Base-by-base conservation (phyloP, 768 basidiomycete genomes). In the Naganishia vaughanmartiniae region DNA sequence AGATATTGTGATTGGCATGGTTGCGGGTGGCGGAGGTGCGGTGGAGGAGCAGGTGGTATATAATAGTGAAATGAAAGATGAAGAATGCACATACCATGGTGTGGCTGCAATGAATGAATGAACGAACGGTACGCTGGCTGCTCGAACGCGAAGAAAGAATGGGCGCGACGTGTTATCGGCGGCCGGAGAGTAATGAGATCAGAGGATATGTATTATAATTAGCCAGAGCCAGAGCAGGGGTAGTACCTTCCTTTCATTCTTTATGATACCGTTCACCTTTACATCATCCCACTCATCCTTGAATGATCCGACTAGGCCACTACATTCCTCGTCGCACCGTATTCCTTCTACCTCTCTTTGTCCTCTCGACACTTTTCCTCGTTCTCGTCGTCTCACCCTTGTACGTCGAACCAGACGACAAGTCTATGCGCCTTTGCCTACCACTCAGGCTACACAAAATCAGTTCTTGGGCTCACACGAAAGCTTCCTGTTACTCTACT, bases 401-500 rank as follows among this genome's bases (percentile, higher is more conserved):
- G 65, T 30, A 51, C 28, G 28, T 57, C 65, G 31, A 39, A 24
- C 31, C 28, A 11, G 34, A 31, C 26, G 66, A 74, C 55, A 36
- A 69, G 74, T 74, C 65, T 72, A 77, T 78, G 76, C 70, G 78
- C 33, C 69, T 74, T 54, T 79, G 78, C 66, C 65, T 78, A 5
- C 78, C 78, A 0, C 73, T 79, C 63, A 73, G 74, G n/a, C 55
- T 79, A 4, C 28, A 63, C 14, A 70, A 73, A 30, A 36, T 78
- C 54, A 77, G 75, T 5, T n/a, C 65, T 0, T 39, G 72, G 2
- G 77, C 74, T 4, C 76, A 78, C 69, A 30, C 56, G 11, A 39
- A 45, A n/a, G 54, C 76, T 12, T 74, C 73, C 54, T 79, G 78
- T 72, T 53, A 72, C 36, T 67, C 70, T 1, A 46, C 48, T 15